Percentiles rank a stretch among this genome's conserved stretches.
Conservation (phyloP, 768 basidiomycete genomes). For the Rhodotorula graminis region DNA sequence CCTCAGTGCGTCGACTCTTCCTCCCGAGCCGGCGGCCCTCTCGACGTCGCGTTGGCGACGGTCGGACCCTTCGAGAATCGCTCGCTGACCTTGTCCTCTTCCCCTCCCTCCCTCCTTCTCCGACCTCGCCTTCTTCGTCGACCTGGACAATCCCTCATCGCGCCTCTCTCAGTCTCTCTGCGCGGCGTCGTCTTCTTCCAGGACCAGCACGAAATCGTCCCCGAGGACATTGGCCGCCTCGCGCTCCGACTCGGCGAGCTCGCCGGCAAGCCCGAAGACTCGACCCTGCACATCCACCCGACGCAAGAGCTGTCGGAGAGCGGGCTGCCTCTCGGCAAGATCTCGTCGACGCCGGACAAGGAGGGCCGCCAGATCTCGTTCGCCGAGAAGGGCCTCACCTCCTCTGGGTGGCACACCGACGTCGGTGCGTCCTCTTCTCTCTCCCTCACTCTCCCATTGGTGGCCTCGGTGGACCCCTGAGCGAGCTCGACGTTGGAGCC, state of each 20-base stretch:
- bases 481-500: too few relatives aligned
- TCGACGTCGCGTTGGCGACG: too few relatives aligned
- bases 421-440: slow-evolving; percentile 21
- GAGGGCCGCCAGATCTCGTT: slow-evolving; percentile 41
- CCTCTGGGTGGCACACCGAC: slow-evolving; percentile 35
- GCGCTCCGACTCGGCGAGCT: slow-evolving; percentile 42
- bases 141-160: too few relatives aligned
- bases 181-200: slow-evolving; percentile 49
- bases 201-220: slow-evolving; percentile 43
- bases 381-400: slow-evolving; percentile 32
- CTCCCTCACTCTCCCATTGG: too few relatives aligned
- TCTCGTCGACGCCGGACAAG: slow-evolving; percentile 39
- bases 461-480: too few relatives aligned
- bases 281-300: slow-evolving; percentile 45
- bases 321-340: slow-evolving; percentile 44
- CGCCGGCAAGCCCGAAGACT: slow-evolving; percentile 44
- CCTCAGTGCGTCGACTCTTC: slow-evolving; percentile 14
- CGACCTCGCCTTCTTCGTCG: too few relatives aligned
- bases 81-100: not conserved
- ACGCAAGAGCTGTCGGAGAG: slow-evolving; percentile 43
- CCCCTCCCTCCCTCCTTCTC: not conserved
- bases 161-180: slow-evolving; percentile 42
- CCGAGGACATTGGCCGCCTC: slow-evolving; percentile 44
- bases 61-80: too few relatives aligned
- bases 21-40: not conserved